Evolutionary conservation across 495 filamentous ascomycete species (phyloP).

Genomic region (Neurospora sp.): DNA sequence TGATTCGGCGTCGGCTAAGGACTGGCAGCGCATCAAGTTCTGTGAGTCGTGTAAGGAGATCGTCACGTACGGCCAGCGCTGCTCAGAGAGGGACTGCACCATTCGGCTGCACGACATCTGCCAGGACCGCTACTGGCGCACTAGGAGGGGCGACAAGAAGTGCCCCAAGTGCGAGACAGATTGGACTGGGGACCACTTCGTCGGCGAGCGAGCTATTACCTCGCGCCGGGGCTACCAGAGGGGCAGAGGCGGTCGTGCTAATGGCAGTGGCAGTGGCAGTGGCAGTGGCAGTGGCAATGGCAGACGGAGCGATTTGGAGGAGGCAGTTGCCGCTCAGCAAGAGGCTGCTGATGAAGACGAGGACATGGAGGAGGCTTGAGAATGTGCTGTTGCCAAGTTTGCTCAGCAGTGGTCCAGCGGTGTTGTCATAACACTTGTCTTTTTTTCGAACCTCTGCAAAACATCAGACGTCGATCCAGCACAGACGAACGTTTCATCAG

Average conservation of each 20-base stretch:
- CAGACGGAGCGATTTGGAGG: constrained; percentile 16
- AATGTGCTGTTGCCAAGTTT: background rate
- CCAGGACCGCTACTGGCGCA: constrained; percentile 58
- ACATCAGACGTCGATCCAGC: background rate
- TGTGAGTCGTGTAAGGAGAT: constrained; percentile 88
- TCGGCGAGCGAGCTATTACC: constrained; percentile 69
- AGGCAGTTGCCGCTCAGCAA: constrained; percentile 13
- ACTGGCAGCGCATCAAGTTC: constrained; percentile 65
- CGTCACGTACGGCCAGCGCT: constrained; percentile 80
- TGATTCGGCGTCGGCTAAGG: constrained; percentile 38
- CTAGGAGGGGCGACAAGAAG: constrained; percentile 37
- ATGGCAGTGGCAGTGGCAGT: background rate
- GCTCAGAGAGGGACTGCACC: constrained; percentile 53
- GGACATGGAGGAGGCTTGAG: constrained; percentile 10
- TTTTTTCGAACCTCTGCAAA: background rate
- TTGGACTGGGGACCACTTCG: constrained; percentile 67
- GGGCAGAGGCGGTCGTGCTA: constrained; percentile 21
- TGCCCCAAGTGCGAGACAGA: constrained; percentile 64
- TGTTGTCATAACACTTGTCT: background rate
- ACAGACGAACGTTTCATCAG: background rate
- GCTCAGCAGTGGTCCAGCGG: background rate
- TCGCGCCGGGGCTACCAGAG: constrained; percentile 35
- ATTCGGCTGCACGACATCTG: constrained; percentile 74
- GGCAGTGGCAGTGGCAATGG: background rate
- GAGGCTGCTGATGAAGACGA: constrained; percentile 17